phyloP scores from a whole-genome alignment of 345 rosid genomes.

The Gossypium longicalyx region DNA sequence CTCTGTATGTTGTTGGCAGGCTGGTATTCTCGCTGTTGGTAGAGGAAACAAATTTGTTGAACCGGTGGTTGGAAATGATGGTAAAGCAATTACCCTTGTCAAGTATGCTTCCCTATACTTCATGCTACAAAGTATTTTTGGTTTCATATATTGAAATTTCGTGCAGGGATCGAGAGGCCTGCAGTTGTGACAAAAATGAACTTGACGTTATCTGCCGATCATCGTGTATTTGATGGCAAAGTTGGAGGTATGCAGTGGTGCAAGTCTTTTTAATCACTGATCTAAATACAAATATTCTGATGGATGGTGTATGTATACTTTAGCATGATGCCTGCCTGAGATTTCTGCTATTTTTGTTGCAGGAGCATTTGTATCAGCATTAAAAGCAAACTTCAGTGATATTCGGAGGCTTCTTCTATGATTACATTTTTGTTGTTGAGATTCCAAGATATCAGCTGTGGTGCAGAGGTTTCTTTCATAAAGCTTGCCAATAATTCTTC shows the following conservation, averaged over 20 bases:
- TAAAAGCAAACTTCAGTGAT: conserved; percentile 71
- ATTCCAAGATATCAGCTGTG: not conserved
- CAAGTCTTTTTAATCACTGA: not conserved
- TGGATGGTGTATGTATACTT: not conserved
- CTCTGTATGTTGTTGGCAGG: conserved; percentile 34
- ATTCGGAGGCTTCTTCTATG: conserved; percentile 70
- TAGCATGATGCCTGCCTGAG: not conserved
- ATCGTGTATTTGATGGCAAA: conserved; percentile 91
- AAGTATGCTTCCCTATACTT: not conserved
- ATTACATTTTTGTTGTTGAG: conserved; percentile 12
- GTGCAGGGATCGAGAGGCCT: conserved; percentile 66
- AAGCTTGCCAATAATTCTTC: conserved; percentile 7
- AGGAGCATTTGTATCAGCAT: conserved; percentile 74
- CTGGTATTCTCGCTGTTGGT: conserved; percentile 93
- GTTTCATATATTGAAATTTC: conserved; percentile 16
- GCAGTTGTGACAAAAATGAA: conserved; percentile 72
- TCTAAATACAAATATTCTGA: not conserved
- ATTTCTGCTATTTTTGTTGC: conserved; percentile 23
- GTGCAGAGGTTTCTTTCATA: not conserved
- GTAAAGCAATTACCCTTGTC: conserved; percentile 33
- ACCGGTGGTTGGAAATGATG: conserved; percentile 61
- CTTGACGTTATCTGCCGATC: conserved; percentile 86
- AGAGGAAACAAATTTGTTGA: conserved; percentile 90
- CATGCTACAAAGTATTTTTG: not conserved
- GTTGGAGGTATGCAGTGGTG: conserved; percentile 60